phyloP scores from a whole-genome alignment of 306 rosid species.

The Corylus heterophylla region DNA sequence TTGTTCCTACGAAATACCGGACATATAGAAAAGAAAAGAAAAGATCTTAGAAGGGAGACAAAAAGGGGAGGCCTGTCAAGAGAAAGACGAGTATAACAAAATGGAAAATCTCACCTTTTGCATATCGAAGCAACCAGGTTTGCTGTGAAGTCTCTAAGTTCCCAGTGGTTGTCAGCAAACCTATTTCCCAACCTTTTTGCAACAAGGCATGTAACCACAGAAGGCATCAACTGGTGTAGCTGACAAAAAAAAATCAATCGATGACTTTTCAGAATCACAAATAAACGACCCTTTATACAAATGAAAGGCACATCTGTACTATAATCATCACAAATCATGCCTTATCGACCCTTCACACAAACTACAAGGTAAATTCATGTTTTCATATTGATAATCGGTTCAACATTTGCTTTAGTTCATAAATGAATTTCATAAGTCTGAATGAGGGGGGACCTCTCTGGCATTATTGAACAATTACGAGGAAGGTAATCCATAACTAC shows the following conservation, averaged over 20 bases:
- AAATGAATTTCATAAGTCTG: neutral
- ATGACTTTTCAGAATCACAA: constrained; percentile 17
- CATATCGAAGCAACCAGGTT: constrained; percentile 82
- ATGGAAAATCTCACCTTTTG: constrained; percentile 57
- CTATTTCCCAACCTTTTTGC: constrained; percentile 79
- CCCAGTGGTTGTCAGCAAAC: constrained; percentile 80
- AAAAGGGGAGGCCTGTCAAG: constrained; percentile 1
- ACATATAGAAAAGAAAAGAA: too few relatives aligned
- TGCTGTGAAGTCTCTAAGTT: constrained; percentile 84
- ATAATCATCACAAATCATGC: neutral
- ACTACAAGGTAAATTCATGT: constrained; percentile 5
- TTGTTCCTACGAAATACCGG: too few relatives aligned
- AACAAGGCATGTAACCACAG: constrained; percentile 89
- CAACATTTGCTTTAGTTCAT: neutral
- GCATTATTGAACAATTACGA: constrained; percentile 12
- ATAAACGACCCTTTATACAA: neutral
- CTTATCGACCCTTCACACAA: constrained; percentile 12
- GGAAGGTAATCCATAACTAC: neutral
- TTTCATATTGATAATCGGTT: neutral
- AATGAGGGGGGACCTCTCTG: too few relatives aligned
- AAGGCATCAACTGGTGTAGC: constrained; percentile 96
- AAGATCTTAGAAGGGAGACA: neutral
- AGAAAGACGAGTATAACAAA: constrained; percentile 10
- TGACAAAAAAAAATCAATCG: constrained; percentile 27
- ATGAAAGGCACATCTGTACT: neutral